A percentile compares a stretch with the other conserved stretches of the same genome.
phyloP scores from a whole-genome alignment of 2,329 filamentous ascomycete species.

The Chalaropsis ovoidea region DNA sequence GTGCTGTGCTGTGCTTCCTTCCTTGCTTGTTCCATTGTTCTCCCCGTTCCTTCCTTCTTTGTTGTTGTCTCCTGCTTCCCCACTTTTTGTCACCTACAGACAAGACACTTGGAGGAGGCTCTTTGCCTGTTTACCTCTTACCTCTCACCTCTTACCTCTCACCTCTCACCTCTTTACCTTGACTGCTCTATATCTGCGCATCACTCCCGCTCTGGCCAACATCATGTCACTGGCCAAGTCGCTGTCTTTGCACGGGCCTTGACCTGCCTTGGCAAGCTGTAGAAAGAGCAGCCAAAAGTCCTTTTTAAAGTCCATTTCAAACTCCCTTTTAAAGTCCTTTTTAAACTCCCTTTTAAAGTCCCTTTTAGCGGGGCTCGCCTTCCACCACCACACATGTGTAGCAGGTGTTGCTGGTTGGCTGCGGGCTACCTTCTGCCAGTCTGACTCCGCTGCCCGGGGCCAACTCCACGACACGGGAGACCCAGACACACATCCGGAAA shows the following conservation, averaged over 20 bases:
- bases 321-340: conserved; percentile 2
- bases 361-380: background rate
- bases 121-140: background rate
- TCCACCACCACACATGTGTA: too few species aligned
- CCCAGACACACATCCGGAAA: too few species aligned
- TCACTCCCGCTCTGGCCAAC: conserved; percentile 9
- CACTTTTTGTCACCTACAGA: conserved; percentile 8
- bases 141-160: background rate
- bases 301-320: background rate
- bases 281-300: conserved; percentile 1
- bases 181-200: background rate
- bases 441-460: too few species aligned
- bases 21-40: background rate
- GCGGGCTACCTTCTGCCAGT: too few species aligned
- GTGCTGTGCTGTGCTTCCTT: too few species aligned
- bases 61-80: background rate
- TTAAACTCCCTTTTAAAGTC: background rate
- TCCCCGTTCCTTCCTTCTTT: background rate
- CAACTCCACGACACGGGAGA: too few species aligned
- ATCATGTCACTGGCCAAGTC: background rate
- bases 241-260: conserved; percentile 8
- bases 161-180: too few species aligned
- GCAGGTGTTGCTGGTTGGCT: too few species aligned
- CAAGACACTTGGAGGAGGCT: background rate
- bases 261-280: conserved; percentile 2